Base-by-base conservation (phyloP, 192 early-diverging fungal species). In the Helicostylum pulchrum region DNA sequence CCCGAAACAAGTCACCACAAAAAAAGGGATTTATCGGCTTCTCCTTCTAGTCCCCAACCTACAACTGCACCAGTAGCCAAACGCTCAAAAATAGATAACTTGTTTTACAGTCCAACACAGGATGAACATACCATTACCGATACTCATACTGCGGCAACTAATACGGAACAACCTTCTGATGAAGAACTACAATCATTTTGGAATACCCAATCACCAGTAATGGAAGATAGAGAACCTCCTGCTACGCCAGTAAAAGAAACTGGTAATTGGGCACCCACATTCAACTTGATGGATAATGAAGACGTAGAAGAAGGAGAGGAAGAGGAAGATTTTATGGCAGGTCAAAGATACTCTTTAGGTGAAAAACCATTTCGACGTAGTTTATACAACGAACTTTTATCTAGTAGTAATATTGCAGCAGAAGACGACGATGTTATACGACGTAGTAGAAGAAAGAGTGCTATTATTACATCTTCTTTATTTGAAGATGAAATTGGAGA, bases 241-340 rank as follows among this genome's bases (percentile, higher is more conserved):
- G 15, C 17, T 48, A 17, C 12, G 12, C 46, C 46, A 9, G 4
- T 48, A 48, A 48, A 39, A 39, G 36, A 39, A 39, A 9, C 36
- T 39, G 36, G 36, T 39, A 39, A 39, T 39, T 39, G 36, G 36
- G 9, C 9, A 3, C 36, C 36, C 1, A 6, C 36, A 9, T 39
- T 39, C 9, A 10, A 39, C 36, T 39, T 39, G 36, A 39, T 39
- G 36, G 55, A 49, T 20, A 43, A 19, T 3, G 64, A 23, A 26
- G 15, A 50, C 2, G 47, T 8, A 44, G 67, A 62, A 32, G 67
- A 69, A 62, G 59, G 51, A 17, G 51, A 62, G 46, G 67, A 62
- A 32, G 67, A 69, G 55, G 59, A 57, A 17, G 51, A 62, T 34
- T 45, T 46, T 2, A 47, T 47, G 36, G 8, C 32, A 11, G 42